Percentiles rank a stretch among this genome's conserved stretches.
phyloP scores from a whole-genome alignment of 108 stramenopile species.

The Nitzschia sp. region DNA sequence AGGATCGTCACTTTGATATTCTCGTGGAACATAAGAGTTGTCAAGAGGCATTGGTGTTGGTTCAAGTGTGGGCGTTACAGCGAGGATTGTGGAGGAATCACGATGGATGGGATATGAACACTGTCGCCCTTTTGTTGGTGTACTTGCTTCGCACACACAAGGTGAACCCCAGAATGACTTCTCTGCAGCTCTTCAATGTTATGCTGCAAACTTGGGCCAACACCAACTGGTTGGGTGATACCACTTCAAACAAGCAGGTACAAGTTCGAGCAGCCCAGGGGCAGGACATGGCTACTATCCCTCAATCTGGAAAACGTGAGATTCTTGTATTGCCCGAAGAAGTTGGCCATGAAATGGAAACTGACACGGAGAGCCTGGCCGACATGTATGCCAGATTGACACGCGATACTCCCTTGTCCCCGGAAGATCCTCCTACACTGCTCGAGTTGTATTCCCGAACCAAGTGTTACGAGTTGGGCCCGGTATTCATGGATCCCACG shows the following conservation, averaged over 20 bases:
- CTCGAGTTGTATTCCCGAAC: constrained; percentile 50
- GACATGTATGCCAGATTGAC: constrained; percentile 48
- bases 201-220: constrained; percentile 73
- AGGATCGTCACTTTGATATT: constrained; percentile 34
- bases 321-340: constrained; percentile 65
- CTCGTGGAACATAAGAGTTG: constrained; percentile 38
- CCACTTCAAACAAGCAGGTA: neutral
- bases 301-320: constrained; percentile 21
- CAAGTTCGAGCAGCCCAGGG: constrained; percentile 20
- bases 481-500: constrained; percentile 79
- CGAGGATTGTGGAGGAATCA: constrained; percentile 75
- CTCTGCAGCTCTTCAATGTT: constrained; percentile 71
- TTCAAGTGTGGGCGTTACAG: constrained; percentile 85
- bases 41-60: constrained; percentile 50
- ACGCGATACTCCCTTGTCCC: constrained; percentile 35
- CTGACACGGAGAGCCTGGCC: constrained; percentile 45
- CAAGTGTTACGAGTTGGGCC: constrained; percentile 38
- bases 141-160: constrained; percentile 71
- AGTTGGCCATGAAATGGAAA: constrained; percentile 51
- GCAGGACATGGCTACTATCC: neutral
- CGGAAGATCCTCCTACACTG: constrained; percentile 49
- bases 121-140: constrained; percentile 52
- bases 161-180: constrained; percentile 67
- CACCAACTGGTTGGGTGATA: constrained; percentile 72
- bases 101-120: constrained; percentile 68